Evolutionary conservation across 2,329 filamentous ascomycete species (phyloP).

Genomic region (Ceratocystis lukuohia): DNA sequence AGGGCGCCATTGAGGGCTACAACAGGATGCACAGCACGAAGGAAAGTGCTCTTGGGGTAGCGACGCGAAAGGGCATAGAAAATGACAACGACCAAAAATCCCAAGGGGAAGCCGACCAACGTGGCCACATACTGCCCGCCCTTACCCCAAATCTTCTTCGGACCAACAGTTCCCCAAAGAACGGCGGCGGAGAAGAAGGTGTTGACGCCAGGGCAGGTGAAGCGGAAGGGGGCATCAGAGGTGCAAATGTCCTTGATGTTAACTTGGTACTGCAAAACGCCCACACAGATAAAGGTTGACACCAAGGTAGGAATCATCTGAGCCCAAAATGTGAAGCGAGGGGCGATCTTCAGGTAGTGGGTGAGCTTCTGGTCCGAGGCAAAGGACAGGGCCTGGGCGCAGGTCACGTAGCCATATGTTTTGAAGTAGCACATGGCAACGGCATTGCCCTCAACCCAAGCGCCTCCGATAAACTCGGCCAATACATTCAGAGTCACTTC

Average conservation of each 20-base stretch:
- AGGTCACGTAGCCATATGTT: constrained; percentile 37
- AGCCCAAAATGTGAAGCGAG: constrained; percentile 43
- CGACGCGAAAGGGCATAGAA: constrained; percentile 25
- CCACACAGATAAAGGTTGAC: constrained; percentile 38
- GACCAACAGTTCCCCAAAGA: constrained; percentile 35
- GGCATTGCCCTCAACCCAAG: constrained; percentile 36
- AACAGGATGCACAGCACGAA: constrained; percentile 31
- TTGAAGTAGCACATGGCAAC: constrained; percentile 44
- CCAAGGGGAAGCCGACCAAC: constrained; percentile 29
- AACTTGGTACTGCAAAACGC: constrained; percentile 36
- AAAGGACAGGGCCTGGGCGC: constrained; percentile 39
- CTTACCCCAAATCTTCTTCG: constrained; percentile 30
- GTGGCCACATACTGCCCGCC: constrained; percentile 30
- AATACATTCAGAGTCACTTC: constrained; percentile 41
- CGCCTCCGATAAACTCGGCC: constrained; percentile 41
- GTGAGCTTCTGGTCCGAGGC: constrained; percentile 37
- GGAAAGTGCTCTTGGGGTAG: constrained; percentile 26
- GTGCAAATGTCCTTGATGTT: constrained; percentile 30
- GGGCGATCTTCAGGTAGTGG: constrained; percentile 48
- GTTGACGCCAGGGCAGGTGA: constrained; percentile 29
- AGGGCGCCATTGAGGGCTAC: constrained; percentile 28
- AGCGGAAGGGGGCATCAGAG: constrained; percentile 26
- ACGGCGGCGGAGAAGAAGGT: constrained; percentile 34
- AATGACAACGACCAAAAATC: constrained; percentile 26
- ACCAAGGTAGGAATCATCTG: constrained; percentile 46